Evolutionary conservation across 495 filamentous ascomycete genomes (phyloP), one percentile per base, ranked within the genome.

Genomic region (Aspergillus baeticus): DNA sequence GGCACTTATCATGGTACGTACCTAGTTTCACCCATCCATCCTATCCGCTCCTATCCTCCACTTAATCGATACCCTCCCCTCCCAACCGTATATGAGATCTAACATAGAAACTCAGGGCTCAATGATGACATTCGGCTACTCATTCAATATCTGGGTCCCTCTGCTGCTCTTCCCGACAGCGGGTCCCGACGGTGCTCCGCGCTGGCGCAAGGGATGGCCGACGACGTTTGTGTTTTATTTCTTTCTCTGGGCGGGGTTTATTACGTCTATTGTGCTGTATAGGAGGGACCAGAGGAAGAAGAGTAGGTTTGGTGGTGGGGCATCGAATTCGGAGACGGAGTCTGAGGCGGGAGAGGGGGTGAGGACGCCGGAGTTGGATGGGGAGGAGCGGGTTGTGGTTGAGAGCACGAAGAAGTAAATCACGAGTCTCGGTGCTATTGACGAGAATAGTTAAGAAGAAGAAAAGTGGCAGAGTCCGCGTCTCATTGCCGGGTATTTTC

Each of bases 71-170:
- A n/a, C n/a, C n/a, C n/a, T n/a, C n/a, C n/a, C n/a, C n/a, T n/a
- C n/a, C n/a, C n/a, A n/a, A n/a, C n/a, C n/a, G n/a, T n/a, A n/a
- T n/a, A n/a, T n/a, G n/a, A n/a, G n/a, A n/a, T n/a, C 44, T 61
- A 17, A 55, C 29, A 53, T 17, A 6, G 18, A 14, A 31, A 3
- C 10, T 21, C 17, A 78, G 72, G 76, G 76, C 11, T 58, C 73
- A 2, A 77, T 79, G 76, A 79, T 79, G 76, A 75, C 75, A 15
- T 73, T 79, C 38, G 75, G 75, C 26, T 79, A 78, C 53, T 77
- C 74, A 0, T 77, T 79, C 59, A 62, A 77, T 15, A 75, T 77
- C 36, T 79, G 76, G 75, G 70, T 75, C 15, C 75, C 74, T 0
- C 68, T 77, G 21, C 54, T 79, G 2, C 55, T 74, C 5, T 79